Evolutionary conservation across 2,329 filamentous ascomycete genomes (phyloP), one percentile per base, ranked within the genome.

Genomic region (Dactylellina haptotyla): DNA sequence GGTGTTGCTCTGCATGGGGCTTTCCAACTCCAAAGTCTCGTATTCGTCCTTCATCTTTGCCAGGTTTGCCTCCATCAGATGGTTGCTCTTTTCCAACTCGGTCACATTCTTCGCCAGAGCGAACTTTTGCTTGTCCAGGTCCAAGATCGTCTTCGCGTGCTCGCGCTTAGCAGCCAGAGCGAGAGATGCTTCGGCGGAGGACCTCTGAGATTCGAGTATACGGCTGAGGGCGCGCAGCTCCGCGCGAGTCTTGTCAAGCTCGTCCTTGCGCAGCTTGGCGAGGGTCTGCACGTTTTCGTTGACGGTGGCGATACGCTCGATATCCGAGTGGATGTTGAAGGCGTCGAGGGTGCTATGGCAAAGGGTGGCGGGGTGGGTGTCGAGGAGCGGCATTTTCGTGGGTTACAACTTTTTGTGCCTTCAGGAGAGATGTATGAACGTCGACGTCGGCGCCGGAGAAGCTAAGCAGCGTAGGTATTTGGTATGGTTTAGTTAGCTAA

Each of bases 41-140:
- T 81, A 80, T 78, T 84, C 83, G 76, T 84, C 83, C 76, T 84
- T 84, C 39, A 84, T 82, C 76, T 85, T 83, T 9, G 81, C 82
- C 4, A 79, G 75, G 76, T 85, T 84, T 73, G 84, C 84, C 12
- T 97, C 93, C 0, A 95, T 85, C 1, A 93, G 93, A 81, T 97
- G 92, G 62, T 90, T 84, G 12, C 73, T 76, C 37, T 74, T 75
- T 80, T 98, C 94, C 46, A 98, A 82, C 80, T 96, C 92, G 51
- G 90, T 89, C 78, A 97, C 82, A 8, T 90, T 86, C 45, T 88
- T 88, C 74, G 88, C 87, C 66, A 97, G 83, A 78, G 93, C 88
- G 48, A 98, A 83, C n/a, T 94, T 86, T 84, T 98, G 94, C n/a
- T 91, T 90, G 82, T 99, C 95, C 79, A 94, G 93, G 83, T 97